These are phyloP conservation scores for Plasmodium chabaudi DNA, from an alignment of 169 alveolate species.

Conservation along the genomic window DNA sequence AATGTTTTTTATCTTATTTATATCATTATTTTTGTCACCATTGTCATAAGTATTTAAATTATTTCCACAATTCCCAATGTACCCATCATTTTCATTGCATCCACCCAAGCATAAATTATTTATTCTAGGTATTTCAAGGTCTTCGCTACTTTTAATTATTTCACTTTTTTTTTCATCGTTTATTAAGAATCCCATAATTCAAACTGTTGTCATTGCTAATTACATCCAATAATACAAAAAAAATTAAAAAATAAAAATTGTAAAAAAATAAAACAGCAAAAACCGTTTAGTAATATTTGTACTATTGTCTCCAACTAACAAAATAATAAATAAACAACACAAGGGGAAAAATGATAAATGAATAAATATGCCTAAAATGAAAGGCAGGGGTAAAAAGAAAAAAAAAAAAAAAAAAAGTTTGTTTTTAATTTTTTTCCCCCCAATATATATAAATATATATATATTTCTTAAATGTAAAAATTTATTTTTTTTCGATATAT, in stretches of 20 bases:
- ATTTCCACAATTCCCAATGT: too few relatives aligned
- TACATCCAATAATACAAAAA: neutral
- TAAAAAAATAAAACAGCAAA: slow-evolving; percentile 1
- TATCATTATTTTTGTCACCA: too few relatives aligned
- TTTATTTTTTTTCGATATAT: too few relatives aligned
- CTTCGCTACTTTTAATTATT: slow-evolving; percentile 25
- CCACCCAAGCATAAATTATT: slow-evolving; percentile 6
- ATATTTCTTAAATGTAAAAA: too few relatives aligned
- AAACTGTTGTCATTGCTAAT: slow-evolving; percentile 25
- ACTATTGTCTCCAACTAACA: too few relatives aligned
- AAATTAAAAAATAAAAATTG: neutral
- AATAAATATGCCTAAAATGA: neutral
- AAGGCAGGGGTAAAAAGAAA: neutral
- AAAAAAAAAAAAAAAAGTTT: neutral
- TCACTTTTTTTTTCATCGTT: slow-evolving; percentile 35
- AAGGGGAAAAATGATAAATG: neutral
- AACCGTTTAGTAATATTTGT: neutral
- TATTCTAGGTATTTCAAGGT: neutral
- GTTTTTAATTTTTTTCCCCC: too few relatives aligned
- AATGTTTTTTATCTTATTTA: too few relatives aligned
- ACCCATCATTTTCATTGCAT: neutral
- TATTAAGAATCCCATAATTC: slow-evolving; percentile 60
- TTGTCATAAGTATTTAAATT: too few relatives aligned
- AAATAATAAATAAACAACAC: too few relatives aligned
- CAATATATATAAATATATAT: too few relatives aligned